Conservation (phyloP, 768 basidiomycete genomes). For the Clitopilus passeckerianus region DNA sequence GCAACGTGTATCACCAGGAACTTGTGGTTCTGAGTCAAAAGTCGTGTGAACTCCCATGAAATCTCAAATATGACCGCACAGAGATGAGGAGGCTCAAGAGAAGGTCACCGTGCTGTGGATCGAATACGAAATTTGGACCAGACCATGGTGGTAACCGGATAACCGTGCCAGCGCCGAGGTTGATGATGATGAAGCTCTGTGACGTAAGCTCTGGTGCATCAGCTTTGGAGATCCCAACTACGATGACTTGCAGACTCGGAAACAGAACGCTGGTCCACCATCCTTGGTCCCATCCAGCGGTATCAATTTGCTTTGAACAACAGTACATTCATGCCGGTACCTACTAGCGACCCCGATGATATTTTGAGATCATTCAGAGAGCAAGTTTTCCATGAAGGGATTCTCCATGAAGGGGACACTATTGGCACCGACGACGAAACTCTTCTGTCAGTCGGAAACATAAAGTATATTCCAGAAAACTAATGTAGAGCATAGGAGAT, state of each 20-base stretch:
- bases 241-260: not conserved
- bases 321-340: slow-evolving; percentile 6
- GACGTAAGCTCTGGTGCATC: slow-evolving; percentile 3
- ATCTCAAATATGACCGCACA: too few relatives aligned
- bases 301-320: not conserved
- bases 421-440: slow-evolving; percentile 58
- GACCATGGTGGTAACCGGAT: not conserved
- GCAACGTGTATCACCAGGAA: not conserved
- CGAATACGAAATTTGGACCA: too few relatives aligned
- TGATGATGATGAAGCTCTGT: not conserved
- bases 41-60: too few relatives aligned
- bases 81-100: too few relatives aligned
- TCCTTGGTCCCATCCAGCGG: not conserved
- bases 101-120: too few relatives aligned
- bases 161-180: not conserved
- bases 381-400: slow-evolving; percentile 44
- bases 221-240: not conserved
- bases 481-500: slow-evolving; percentile 42
- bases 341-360: slow-evolving; percentile 19
- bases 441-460: slow-evolving; percentile 39
- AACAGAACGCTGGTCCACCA: not conserved
- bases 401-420: slow-evolving; percentile 54
- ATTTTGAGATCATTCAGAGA: slow-evolving; percentile 46
- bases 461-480: not conserved
- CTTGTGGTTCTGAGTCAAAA: not conserved